Percentiles rank a stretch among this genome's conserved stretches.
Conservation (phyloP, 176 grass and related monocot species). For the Leersia perrieri region DNA sequence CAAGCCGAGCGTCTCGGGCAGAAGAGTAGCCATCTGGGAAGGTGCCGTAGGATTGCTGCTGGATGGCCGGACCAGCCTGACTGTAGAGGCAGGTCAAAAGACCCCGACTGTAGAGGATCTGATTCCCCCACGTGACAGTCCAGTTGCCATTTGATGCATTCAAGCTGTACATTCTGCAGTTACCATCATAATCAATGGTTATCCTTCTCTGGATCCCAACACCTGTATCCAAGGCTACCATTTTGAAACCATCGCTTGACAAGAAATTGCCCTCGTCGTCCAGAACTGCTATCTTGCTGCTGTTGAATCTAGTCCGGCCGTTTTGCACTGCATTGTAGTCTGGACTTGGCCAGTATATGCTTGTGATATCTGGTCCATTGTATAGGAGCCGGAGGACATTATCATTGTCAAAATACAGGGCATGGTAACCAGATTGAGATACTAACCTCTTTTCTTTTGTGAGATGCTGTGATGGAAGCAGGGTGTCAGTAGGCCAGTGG, state of each 20-base stretch:
- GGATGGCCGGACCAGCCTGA: too few species aligned
- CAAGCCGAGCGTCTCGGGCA: too few species aligned
- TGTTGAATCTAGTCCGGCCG: slow-evolving; percentile 58
- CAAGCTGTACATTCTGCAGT: slow-evolving; percentile 81
- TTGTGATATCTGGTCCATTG: slow-evolving; percentile 47
- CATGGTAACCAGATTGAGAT: slow-evolving; percentile 30
- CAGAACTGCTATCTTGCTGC: slow-evolving; percentile 49
- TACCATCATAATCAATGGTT: slow-evolving; percentile 64
- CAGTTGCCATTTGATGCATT: slow-evolving; percentile 52
- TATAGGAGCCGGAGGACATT: slow-evolving; percentile 66
- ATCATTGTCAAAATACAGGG: slow-evolving; percentile 65
- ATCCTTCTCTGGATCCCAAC: slow-evolving; percentile 49
- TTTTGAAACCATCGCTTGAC: slow-evolving; percentile 53
- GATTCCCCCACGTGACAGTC: too few species aligned
- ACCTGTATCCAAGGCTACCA: slow-evolving; percentile 45
- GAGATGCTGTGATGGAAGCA: slow-evolving; percentile 47
- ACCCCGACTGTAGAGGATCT: too few species aligned
- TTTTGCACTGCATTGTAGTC: slow-evolving; percentile 37
- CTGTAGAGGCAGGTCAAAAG: too few species aligned
- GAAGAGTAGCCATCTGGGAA: too few species aligned
- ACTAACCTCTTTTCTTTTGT: slow-evolving; percentile 33
- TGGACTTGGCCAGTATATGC: slow-evolving; percentile 70
- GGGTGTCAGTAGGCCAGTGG: slow-evolving; percentile 46
- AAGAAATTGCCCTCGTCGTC: slow-evolving; percentile 43
- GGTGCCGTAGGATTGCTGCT: too few species aligned